phyloP scores from a whole-genome alignment of 371 early-diverging fungal genomes.

The Saksenaea vasiformis region DNA sequence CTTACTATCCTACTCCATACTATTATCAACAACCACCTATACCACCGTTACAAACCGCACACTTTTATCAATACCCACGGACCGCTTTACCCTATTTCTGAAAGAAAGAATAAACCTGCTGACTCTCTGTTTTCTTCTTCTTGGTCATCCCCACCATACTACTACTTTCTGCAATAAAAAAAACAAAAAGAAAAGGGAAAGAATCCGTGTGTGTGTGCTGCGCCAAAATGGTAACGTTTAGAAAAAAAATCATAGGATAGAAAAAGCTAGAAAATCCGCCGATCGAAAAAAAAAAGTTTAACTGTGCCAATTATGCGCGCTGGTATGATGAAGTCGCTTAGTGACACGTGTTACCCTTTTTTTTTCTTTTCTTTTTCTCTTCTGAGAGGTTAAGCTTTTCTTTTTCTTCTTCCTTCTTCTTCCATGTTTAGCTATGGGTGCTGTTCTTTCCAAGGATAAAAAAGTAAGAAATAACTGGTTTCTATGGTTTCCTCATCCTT shows the following conservation, averaged over 20 bases:
- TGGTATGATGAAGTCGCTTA: neutral
- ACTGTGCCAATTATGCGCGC: too few relatives aligned
- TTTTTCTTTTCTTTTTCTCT: neutral
- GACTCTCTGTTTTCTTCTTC: neutral
- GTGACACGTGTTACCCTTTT: neutral
- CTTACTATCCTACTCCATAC: neutral
- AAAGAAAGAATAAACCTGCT: slow-evolving; percentile 1
- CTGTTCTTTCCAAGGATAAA: neutral
- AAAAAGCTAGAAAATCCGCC: neutral
- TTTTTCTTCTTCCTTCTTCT: neutral
- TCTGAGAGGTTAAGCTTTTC: neutral
- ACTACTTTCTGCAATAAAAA: neutral
- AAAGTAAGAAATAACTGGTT: neutral
- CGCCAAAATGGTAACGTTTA: too few relatives aligned
- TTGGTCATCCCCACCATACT: slow-evolving; percentile 1
- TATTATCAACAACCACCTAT: neutral
- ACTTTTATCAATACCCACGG: neutral
- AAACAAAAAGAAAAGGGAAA: neutral
- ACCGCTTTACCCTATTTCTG: neutral
- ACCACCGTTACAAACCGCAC: neutral
- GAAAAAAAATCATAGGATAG: neutral
- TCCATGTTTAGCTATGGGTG: neutral
- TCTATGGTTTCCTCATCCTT: neutral
- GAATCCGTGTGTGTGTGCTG: neutral
- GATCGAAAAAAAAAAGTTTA: too few relatives aligned